Evolutionary conservation across 2,329 filamentous ascomycete genomes (phyloP), one percentile per base, ranked within the genome.

Genomic region (Exophiala sp.): DNA sequence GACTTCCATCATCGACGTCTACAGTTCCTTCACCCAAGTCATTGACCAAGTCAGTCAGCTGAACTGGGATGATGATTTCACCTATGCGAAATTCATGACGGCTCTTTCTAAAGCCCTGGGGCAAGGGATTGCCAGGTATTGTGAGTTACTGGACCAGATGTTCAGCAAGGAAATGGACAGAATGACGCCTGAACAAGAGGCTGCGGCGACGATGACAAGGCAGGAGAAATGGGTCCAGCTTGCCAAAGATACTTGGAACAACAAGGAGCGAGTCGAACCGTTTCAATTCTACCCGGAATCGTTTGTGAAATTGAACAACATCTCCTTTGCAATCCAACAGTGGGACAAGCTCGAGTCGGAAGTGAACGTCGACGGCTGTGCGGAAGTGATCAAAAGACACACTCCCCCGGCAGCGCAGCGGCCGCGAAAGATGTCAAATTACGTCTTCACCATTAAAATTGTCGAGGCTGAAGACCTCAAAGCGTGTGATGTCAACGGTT

Each of bases 361-460:
- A 51, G 88, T 97, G 74, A 90, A 96, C 61, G 89, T 95, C 10
- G 93, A 98, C 65, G 85, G 79, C 9, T 96, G 89, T 63, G 90
- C 90, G 2, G 83, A 86, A 44, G 81, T 95, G 13, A 80, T 98
- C 43, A 81, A 83, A 40, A 82, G 79, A 61, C 76, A 85, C 55
- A 81, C 87, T 21, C 87, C 87, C 7, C 83, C 86, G 1, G 75
- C 80, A 46, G 81, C 82, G n/a, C 79, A 81, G 53, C 76, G 76
- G 63, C 75, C 79, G 49, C 82, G 82, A 60, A 85, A 82, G 61
- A 81, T 84, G 35, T 86, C 82, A 56, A 96, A 94, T 65, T 97
- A 95, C 65, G 90, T 96, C 48, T 98, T 98, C 69, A 97, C 93
- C 0, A 90, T 98, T 70, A 98, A 98, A 71, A 90, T 98, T 52